phyloP scores from a whole-genome alignment of 805 yeast genomes.

The Sugiyamaella floridensis region DNA sequence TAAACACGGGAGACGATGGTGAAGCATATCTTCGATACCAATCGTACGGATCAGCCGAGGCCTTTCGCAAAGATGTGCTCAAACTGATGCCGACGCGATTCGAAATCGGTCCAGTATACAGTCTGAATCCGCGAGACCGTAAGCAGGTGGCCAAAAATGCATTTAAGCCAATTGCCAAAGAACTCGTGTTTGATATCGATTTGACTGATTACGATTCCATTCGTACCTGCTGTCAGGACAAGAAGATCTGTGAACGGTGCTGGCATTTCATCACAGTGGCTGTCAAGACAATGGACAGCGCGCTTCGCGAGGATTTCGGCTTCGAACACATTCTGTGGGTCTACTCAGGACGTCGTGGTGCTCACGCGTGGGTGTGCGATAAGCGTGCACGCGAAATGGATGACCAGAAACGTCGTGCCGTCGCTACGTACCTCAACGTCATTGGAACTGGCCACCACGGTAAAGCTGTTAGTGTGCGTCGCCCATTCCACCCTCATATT shows the following conservation, averaged over 20 bases:
- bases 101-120: conserved; percentile 89
- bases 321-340: conserved; percentile 86
- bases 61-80: conserved; percentile 71
- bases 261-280: conserved; percentile 92
- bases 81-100: conserved; percentile 79
- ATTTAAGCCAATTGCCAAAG: conserved; percentile 77
- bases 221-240: conserved; percentile 87
- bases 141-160: conserved; percentile 68
- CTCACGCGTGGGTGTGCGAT: conserved; percentile 97
- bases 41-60: conserved; percentile 59
- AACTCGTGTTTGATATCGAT: conserved; percentile 93
- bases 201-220: conserved; percentile 92
- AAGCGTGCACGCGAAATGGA: conserved; percentile 65
- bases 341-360: conserved; percentile 97
- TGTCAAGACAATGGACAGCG: conserved; percentile 60
- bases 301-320: conserved; percentile 83
- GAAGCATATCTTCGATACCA: conserved; percentile 72
- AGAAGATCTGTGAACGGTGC: conserved; percentile 79
- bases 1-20: conserved; percentile 59
- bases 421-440: conserved; percentile 79
- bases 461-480: conserved; percentile 45
- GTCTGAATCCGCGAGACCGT: conserved; percentile 80
- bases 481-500: conserved; percentile 84
- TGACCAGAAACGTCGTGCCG: conserved; percentile 67
- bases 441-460: conserved; percentile 41